Percentiles rank a stretch among this genome's conserved stretches.
Evolutionary conservation across 1,284 basidiomycete species (phyloP).

Genomic region (Ceratorhiza oryzae-sativae): DNA sequence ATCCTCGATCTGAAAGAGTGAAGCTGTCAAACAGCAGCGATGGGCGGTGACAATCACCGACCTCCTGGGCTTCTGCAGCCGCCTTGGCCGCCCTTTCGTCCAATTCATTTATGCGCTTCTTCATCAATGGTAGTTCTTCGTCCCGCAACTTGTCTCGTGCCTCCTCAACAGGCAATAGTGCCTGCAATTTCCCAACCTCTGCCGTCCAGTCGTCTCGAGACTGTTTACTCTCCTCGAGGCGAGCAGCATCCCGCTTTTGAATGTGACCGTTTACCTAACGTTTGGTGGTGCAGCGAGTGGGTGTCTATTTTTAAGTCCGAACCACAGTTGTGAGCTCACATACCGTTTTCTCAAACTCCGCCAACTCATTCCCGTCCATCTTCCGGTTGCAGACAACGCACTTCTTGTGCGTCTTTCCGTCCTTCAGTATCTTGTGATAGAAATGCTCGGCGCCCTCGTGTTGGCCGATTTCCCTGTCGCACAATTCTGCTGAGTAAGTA

Average conservation of each 20-base stretch:
- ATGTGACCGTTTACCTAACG: constrained; percentile 50
- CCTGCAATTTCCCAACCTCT: constrained; percentile 66
- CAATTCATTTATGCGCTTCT: constrained; percentile 67
- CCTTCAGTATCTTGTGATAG: constrained; percentile 68
- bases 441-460: constrained; percentile 55
- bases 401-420: constrained; percentile 67
- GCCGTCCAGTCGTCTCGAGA: constrained; percentile 64
- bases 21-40: not conserved
- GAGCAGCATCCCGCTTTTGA: constrained; percentile 32
- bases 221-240: constrained; percentile 55
- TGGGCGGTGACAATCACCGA: constrained; percentile 46
- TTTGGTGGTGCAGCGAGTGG: constrained; percentile 61
- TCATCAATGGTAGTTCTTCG: constrained; percentile 70
- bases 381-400: constrained; percentile 82
- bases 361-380: constrained; percentile 68
- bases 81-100: constrained; percentile 62
- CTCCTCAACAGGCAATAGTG: constrained; percentile 62
- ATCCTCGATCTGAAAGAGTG: constrained; percentile 44
- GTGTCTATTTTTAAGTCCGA: constrained; percentile 58
- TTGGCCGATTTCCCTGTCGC: constrained; percentile 48
- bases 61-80: constrained; percentile 65
- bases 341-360: constrained; percentile 72
- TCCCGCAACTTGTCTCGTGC: constrained; percentile 62
- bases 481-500: not conserved
- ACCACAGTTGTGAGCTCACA: constrained; percentile 45